Base-by-base conservation (phyloP, 2,329 filamentous ascomycete genomes). In the Fusarium miscanthi region DNA sequence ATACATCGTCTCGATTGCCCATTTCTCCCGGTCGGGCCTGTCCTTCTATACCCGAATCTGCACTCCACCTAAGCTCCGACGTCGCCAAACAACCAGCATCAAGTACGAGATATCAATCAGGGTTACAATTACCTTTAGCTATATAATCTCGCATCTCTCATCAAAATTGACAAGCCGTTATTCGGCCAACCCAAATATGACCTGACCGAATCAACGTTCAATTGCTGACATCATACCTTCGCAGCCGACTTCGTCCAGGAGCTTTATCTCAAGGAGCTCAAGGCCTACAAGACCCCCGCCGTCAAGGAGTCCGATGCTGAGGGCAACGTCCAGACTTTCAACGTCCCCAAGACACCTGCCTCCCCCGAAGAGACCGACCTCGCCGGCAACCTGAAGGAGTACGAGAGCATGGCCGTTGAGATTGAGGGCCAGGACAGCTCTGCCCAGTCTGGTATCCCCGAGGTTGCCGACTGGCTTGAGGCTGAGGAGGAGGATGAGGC, bases 211-310 rank as follows among this genome's bases (percentile, higher is more conserved):
- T 63, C 30, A 23, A 43, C 41, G 59, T 33, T 59, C 70, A 72
- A 74, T 56, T 72, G 69, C 76, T 81, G 77, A 81, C 78, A 57
- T 58, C 33, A 68, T 58, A 60, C 63, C 69, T 45, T 59, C 57
- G 74, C 81, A 98, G 96, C 94, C 90, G 96, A 99, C 85, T 91
- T 97, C 80, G 94, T 99, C 79, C 96, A 98, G 86, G 95, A 98
- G 83, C 90, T 99, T 81, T 99, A 99, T 89, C 91, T 99, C 78
- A 93, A 92, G 84, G 95, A 98, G 86, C 91, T 99, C 82, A 96
- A 95, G 87, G 90, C 91, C 85, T 98, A 97, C 92, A 98, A 98
- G 90, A 87, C 91, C 74, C 87, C 93, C 63, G 87, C 90, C 76
- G 82, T 95, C 86, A 97, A 98, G 89, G 88, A 94, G 74, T 90